Evolutionary conservation across 139 green algal species (phyloP), one percentile per base, ranked within the genome.

Genomic region (Haematococcus sp.): DNA sequence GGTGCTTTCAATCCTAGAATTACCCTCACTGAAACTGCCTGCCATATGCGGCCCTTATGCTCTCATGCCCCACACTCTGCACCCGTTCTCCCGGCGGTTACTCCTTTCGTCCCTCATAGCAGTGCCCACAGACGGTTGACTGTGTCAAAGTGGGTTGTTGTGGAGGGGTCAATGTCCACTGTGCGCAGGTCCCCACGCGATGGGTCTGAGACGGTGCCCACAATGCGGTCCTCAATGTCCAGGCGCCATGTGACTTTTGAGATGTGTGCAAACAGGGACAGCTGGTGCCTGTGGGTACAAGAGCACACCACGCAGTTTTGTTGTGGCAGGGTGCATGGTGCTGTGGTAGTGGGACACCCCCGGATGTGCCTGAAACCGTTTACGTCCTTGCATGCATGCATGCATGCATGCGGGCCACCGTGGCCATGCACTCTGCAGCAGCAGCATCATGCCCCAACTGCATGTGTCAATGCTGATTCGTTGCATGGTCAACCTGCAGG

Each of bases 201-300:
- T 31, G n/a, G 56, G 63, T 84, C 78, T 1, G 52, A 77, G 34
- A 84, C 80, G 0, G 71, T 86, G 31, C 87, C 87, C 1, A 74
- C 71, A 23, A 91, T 76, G 1, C 52, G n/a, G 43, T 72, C 49
- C 35, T 63, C 54, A 30, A 63, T 55, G 32, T 90, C 78, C 34
- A 82, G 69, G 16, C 77, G 71, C 87, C 87, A 92, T 1, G 60
- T 84, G 40, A 89, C 75, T 51, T 86, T 85, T 58, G 81, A 83
- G 54, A 92, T 84, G 74, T 92, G 87, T 0, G 82, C 84, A 74
- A 87, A 92, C 67, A 92, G 65, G 32, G 63, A 78, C 11, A 91
- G 68, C 70, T 88, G 77, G 70, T 90, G 73, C 81, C 86, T 91
- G 84, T 44, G 32, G 13, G 4, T 7, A 20, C 1, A 22, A 17